Conservation (phyloP, 345 rosid species). For the Psidium friedrichsthalianum region DNA sequence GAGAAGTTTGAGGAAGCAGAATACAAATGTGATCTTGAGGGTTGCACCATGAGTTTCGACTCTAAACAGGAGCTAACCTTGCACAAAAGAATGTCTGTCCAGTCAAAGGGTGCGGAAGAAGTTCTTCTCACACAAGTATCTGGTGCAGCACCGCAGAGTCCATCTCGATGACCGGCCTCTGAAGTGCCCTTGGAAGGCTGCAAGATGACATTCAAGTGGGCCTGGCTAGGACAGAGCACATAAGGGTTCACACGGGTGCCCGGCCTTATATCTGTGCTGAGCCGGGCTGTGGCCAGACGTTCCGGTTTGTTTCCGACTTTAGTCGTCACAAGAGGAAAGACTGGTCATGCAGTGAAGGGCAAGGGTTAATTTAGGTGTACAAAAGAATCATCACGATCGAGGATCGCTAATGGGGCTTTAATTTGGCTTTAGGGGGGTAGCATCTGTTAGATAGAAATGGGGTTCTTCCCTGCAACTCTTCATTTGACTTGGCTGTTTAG, state of each 20-base stretch:
- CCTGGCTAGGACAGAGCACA: conserved; percentile 94
- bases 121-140: conserved; percentile 90
- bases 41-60: conserved; percentile 77
- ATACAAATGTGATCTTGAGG: conserved; percentile 78
- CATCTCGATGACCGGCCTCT: conserved; percentile 91
- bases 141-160: conserved; percentile 89
- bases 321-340: conserved; percentile 95
- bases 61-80: conserved; percentile 53
- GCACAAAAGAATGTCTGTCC: conserved; percentile 88
- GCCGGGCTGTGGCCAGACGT: conserved; percentile 85
- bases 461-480: not conserved
- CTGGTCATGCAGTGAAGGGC: conserved; percentile 74
- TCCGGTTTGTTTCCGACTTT: conserved; percentile 88
- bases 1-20: conserved; percentile 39
- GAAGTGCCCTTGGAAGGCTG: conserved; percentile 98
- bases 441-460: not conserved
- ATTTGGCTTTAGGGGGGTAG: not conserved
- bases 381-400: not conserved
- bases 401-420: conserved; percentile 2
- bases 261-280: conserved; percentile 81
- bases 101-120: conserved; percentile 81
- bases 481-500: not conserved
- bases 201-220: conserved; percentile 97
- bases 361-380: conserved; percentile 14
- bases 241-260: conserved; percentile 95